A percentile compares a stretch with the other conserved stretches of the same genome.
Evolutionary conservation across 441 rosid genomes (phyloP).

Genomic region (Cnidoscolus chayamansa): DNA sequence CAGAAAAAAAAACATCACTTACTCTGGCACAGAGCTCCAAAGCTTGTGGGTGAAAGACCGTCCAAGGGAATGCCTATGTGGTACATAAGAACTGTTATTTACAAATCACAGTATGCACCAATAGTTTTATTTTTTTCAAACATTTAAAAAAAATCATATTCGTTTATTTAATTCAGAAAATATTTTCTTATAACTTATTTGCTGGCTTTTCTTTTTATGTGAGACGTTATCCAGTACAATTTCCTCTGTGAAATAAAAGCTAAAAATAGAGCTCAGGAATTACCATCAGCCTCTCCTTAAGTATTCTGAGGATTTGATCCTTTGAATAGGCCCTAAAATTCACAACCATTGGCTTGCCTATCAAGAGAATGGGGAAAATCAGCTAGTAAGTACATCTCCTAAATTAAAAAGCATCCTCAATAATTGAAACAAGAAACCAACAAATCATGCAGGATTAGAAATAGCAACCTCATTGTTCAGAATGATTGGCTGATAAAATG

Average conservation of each 20-base stretch:
- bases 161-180: neutral
- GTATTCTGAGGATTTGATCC: slow-evolving; percentile 71
- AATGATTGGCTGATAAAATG: neutral
- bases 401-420: neutral
- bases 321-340: slow-evolving; percentile 78
- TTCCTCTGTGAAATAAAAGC: neutral
- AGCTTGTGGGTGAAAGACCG: slow-evolving; percentile 70
- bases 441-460: neutral
- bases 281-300: slow-evolving; percentile 82
- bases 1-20: slow-evolving; percentile 28
- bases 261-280: slow-evolving; percentile 17
- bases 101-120: neutral
- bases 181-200: neutral
- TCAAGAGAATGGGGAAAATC: slow-evolving; percentile 14
- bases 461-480: neutral
- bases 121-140: neutral
- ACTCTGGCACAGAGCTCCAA: slow-evolving; percentile 96
- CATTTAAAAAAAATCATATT: neutral
- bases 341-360: slow-evolving; percentile 81
- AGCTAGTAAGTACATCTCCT: slow-evolving; percentile 17
- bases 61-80: slow-evolving; percentile 55
- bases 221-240: neutral
- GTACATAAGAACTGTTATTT: slow-evolving; percentile 12
- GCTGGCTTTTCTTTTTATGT: neutral
- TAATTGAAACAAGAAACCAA: neutral